Conservation (phyloP, 192 early-diverging fungal genomes). For the Backusella liffmaniae region DNA sequence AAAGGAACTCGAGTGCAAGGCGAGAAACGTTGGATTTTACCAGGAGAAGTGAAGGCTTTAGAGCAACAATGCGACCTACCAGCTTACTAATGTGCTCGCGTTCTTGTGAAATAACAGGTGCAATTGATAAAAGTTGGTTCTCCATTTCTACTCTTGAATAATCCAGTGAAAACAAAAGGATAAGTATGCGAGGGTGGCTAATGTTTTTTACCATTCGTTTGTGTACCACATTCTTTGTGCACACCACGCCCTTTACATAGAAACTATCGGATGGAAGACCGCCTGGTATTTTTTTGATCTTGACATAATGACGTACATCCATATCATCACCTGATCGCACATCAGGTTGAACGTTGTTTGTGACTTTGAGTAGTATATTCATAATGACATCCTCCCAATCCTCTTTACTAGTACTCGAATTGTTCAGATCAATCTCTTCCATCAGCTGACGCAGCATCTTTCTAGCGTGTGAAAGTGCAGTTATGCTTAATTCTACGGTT, state of each 20-base stretch:
- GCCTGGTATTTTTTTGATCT: constrained; percentile 94
- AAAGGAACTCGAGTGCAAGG: constrained; percentile 79
- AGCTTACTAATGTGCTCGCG: constrained; percentile 79
- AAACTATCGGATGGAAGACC: constrained; percentile 74
- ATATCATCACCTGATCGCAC: constrained; percentile 78
- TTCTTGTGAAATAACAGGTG: constrained; percentile 82
- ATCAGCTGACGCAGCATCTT: constrained; percentile 71
- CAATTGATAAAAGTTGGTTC: constrained; percentile 78
- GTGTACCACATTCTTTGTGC: constrained; percentile 89
- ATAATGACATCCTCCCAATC: constrained; percentile 75
- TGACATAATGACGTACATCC: constrained; percentile 88
- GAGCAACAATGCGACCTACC: constrained; percentile 72
- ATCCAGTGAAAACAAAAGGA: constrained; percentile 87
- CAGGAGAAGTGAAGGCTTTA: constrained; percentile 78
- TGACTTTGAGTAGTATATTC: constrained; percentile 65
- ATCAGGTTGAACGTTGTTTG: constrained; percentile 59
- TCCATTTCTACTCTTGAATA: constrained; percentile 66
- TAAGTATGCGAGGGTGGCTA: constrained; percentile 74
- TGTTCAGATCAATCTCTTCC: constrained; percentile 57
- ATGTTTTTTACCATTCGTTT: constrained; percentile 80
- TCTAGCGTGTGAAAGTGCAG: constrained; percentile 66
- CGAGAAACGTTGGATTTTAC: constrained; percentile 81
- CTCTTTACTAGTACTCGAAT: constrained; percentile 18
- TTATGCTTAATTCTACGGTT: constrained; percentile 57
- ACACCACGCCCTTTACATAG: constrained; percentile 91